Percentiles rank a stretch among this genome's conserved stretches.
Evolutionary conservation across 495 filamentous ascomycete genomes (phyloP).

Genomic region (Bryoglossum gracile): DNA sequence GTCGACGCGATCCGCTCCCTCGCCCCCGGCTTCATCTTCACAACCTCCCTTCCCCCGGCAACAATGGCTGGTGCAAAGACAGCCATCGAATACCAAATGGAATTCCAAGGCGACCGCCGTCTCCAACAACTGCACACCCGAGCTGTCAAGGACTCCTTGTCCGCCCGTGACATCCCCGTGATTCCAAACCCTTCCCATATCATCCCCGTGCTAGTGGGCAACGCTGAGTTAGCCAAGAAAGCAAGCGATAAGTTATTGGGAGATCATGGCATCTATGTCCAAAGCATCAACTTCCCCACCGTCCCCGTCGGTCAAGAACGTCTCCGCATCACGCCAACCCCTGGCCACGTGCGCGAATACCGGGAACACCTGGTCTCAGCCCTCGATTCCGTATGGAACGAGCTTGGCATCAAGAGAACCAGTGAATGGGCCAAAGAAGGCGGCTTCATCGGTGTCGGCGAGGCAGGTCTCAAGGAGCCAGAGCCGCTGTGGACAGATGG

Average conservation of each 20-base stretch:
- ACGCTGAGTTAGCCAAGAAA: constrained; percentile 85
- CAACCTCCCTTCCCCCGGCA: constrained; percentile 88
- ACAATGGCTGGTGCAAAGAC: constrained; percentile 92
- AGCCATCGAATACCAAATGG: constrained; percentile 88
- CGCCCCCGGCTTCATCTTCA: constrained; percentile 98
- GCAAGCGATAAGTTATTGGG: constrained; percentile 84
- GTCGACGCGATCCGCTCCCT: constrained; percentile 95
- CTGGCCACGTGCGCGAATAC: constrained; percentile 75
- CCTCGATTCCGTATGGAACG: constrained; percentile 76
- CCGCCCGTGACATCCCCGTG: constrained; percentile 80
- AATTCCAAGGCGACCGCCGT: constrained; percentile 70
- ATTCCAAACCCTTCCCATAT: constrained; percentile 98
- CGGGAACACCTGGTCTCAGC: constrained; percentile 81
- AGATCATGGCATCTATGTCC: constrained; percentile 89
- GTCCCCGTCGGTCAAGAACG: constrained; percentile 95
- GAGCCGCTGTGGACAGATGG: constrained; percentile 79
- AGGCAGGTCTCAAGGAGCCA: constrained; percentile 48
- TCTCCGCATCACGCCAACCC: constrained; percentile 90
- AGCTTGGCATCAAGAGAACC: constrained; percentile 84
- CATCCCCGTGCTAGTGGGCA: constrained; percentile 86
- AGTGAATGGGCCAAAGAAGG: constrained; percentile 86
- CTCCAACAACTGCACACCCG: constrained; percentile 95
- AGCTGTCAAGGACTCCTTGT: constrained; percentile 75
- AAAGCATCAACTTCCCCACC: constrained; percentile 98
- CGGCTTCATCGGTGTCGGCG: constrained; percentile 89